Percentiles rank a stretch among this genome's conserved stretches.
phyloP scores from a whole-genome alignment of 169 alveolate genomes.

The Toxoplasma gondii region DNA sequence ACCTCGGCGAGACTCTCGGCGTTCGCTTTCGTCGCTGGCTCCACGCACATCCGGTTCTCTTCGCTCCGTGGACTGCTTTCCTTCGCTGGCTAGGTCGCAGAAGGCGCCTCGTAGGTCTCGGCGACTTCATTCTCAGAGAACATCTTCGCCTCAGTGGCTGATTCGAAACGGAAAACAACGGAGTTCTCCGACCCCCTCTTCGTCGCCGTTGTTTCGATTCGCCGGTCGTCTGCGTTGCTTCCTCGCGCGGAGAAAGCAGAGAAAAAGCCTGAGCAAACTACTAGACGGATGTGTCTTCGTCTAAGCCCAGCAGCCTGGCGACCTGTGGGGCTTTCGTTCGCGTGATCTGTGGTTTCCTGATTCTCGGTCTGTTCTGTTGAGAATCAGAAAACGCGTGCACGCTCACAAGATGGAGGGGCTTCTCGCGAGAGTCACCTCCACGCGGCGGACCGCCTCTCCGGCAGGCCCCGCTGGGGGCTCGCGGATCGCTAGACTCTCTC shows the following conservation, averaged over 20 bases:
- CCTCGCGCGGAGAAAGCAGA: background rate
- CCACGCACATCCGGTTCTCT: background rate
- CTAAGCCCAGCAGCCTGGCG: too few relatives aligned
- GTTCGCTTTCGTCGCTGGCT: slow-evolving; percentile 6
- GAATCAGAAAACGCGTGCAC: too few relatives aligned
- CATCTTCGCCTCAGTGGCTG: slow-evolving; percentile 1
- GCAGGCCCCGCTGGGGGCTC: too few relatives aligned
- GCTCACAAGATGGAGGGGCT: too few relatives aligned
- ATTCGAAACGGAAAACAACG: background rate
- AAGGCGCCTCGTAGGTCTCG: background rate
- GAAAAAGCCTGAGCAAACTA: background rate
- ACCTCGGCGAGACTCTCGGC: slow-evolving; percentile 16
- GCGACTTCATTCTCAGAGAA: slow-evolving; percentile 25
- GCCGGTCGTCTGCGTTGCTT: background rate
- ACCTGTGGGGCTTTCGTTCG: too few relatives aligned
- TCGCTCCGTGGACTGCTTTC: background rate
- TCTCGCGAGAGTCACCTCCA: too few relatives aligned
- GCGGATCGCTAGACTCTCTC: too few relatives aligned
- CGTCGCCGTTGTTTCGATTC: background rate
- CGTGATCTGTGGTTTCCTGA: too few relatives aligned
- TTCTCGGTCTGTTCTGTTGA: too few relatives aligned
- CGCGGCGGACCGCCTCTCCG: too few relatives aligned
- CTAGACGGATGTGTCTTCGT: too few relatives aligned
- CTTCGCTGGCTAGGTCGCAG: slow-evolving; percentile 3
- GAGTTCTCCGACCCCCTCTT: background rate